Evolutionary conservation across 768 basidiomycete species (phyloP), one percentile per base, ranked within the genome.

Genomic region (Agrocybe pediades): DNA sequence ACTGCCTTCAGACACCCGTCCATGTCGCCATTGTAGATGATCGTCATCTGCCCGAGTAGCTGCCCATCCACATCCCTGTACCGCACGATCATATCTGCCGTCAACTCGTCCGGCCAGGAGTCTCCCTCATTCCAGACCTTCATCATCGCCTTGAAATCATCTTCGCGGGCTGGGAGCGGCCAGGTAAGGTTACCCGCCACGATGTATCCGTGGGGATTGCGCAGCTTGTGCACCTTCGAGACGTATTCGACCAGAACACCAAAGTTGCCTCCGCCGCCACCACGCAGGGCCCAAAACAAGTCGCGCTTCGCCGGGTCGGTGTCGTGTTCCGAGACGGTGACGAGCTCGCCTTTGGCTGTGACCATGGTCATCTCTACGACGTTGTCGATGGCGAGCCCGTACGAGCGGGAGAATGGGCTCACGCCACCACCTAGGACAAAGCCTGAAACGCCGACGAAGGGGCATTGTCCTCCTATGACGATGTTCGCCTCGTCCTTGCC

Each of bases 341-440:
- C 25, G 21, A 53, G 42, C 51, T 36, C 26, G 17, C 26, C 33
- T 25, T 53, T 29, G 42, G 51, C 51, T 16, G 51, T 53, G 13
- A 53, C 51, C 25, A 53, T 53, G 29, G 42, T 53, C 25, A 53
- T 53, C 27, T 45, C 51, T 43, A 45, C n/a, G 42, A 53, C 33
- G 17, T 24, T 53, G 51, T 53, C 51, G 43, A 24, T 45, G 27
- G 42, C 51, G 42, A 53, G 44, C n/a, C 51, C 51, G n/a, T 45
- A 45, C 42, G 42, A 45, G 42, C 51, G 51, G 25, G 43, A 53
- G 30, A 53, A 53, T 17, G 51, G 51, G 29, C 51, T 43, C 44
- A 53, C 42, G 25, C 51, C 51, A 20, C 51, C 51, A n/a, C 51
- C 51, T 45, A 53, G 44, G 42, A 53, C 42, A 30, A 53, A 53